phyloP scores from a whole-genome alignment of 768 basidiomycete genomes.

The Boletus rufocinnamomeus region DNA sequence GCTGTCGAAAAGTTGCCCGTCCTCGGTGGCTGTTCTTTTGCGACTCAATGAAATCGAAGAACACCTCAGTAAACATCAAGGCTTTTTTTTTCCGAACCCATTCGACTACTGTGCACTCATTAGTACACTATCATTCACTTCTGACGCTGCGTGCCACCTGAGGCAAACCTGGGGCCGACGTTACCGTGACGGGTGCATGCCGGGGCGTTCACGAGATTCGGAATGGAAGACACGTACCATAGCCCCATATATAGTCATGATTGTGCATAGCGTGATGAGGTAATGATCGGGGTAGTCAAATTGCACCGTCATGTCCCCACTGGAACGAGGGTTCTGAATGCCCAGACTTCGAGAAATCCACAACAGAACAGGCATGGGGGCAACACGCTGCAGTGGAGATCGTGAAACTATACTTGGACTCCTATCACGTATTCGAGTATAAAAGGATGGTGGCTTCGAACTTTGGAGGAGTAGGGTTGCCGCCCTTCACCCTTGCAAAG shows the following conservation, averaged over 20 bases:
- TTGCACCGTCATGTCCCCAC: background rate
- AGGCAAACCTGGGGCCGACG: too few species aligned
- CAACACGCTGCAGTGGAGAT: background rate
- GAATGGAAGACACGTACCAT: background rate
- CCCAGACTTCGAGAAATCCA: background rate
- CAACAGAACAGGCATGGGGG: background rate
- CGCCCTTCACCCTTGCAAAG: background rate
- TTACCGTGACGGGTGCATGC: too few species aligned
- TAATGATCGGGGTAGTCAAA: background rate
- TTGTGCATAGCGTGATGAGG: background rate
- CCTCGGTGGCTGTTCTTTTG: too few species aligned
- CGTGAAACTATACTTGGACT: background rate
- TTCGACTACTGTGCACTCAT: background rate
- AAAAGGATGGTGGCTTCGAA: conserved; percentile 1
- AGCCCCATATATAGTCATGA: background rate
- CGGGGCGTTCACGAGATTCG: too few species aligned
- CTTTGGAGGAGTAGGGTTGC: background rate
- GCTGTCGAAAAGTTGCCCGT: too few species aligned
- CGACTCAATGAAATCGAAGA: too few species aligned
- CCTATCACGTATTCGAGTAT: background rate
- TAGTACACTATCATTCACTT: background rate
- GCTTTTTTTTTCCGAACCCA: background rate
- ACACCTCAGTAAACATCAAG: background rate
- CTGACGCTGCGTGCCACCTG: too few species aligned
- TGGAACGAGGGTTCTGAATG: conserved; percentile 1